Evolutionary conservation across 305 asterid genomes (phyloP), one percentile per base, ranked within the genome.

Genomic region (Fraxinus baroniana): DNA sequence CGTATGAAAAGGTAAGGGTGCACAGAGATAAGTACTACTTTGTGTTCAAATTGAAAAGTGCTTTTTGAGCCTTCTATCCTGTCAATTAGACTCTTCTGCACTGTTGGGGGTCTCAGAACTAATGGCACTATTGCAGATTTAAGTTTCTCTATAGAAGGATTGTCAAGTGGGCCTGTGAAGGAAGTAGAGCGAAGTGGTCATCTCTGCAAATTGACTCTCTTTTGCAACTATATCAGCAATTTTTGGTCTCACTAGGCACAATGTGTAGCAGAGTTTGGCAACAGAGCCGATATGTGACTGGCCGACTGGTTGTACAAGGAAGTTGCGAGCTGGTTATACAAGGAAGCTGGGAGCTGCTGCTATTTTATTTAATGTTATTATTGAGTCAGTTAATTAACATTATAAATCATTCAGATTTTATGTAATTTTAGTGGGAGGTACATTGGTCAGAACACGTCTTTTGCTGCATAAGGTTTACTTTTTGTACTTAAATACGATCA

Each of bases 51-150:
- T 26, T 87, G 73, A 22, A 92, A 91, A 46, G 85, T 80, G 77
- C 41, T 76, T 9, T 22, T 68, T 1, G 32, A 12, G 39, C 76
- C 84, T 64, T 83, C 90, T 1, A 89, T 5, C 49, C 81, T 81
- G 52, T 88, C 85, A n/a, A 93, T 88, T 52, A 93, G 78, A 13
- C 83, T 80, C 89, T 84, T 90, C 83, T 94, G 95, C 81, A 87
- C 9, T 0, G 79, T 9, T 0, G 87, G 84, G 35, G 95, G 94
- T 49, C 84, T 87, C 26, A 91, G 97, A 62, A 93, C 95, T 37
- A 93, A 91, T 0, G 92, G 93, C 3, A 78, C 78, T 83, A 92
- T 90, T n/a, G 78, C 22, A 17, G 5, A 41, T 78, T 89, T 93
- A 1, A 92, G 87, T 85, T 36, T 36, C 39, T 36, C 39, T 36